Evolutionary conservation across 2,329 filamentous ascomycete genomes (phyloP).

Genomic region (Bipolaris bicolor): DNA sequence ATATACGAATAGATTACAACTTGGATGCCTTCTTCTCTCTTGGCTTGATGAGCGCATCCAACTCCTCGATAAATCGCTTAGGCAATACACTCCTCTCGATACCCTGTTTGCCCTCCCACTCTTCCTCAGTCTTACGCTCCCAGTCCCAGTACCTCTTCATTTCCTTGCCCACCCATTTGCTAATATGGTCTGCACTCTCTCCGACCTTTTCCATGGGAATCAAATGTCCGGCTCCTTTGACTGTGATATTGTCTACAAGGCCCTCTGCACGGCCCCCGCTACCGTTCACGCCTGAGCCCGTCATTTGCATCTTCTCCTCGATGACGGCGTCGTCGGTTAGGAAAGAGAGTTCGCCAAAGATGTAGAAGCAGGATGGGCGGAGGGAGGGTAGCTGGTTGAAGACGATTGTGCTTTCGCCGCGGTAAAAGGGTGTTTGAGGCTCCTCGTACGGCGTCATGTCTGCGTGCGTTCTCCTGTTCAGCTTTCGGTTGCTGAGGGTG

Average conservation of each 20-base stretch:
- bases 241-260: constrained; percentile 68
- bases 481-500: constrained; percentile 33
- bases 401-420: constrained; percentile 65
- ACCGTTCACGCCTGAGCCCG: constrained; percentile 70
- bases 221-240: constrained; percentile 75
- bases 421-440: constrained; percentile 65
- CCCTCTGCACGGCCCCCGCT: constrained; percentile 69
- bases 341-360: constrained; percentile 62
- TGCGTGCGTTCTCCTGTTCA: constrained; percentile 52
- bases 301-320: constrained; percentile 66
- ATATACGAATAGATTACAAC: constrained; percentile 8
- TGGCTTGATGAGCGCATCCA: constrained; percentile 28
- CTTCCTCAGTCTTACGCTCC: constrained; percentile 39
- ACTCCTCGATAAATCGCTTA: constrained; percentile 39
- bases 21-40: constrained; percentile 32
- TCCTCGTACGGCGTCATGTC: constrained; percentile 47
- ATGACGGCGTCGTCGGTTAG: constrained; percentile 61
- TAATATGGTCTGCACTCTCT: constrained; percentile 65
- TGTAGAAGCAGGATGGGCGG: constrained; percentile 70
- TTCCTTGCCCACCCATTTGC: constrained; percentile 49
- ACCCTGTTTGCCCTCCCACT: constrained; percentile 41
- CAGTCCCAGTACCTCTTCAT: constrained; percentile 47
- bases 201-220: constrained; percentile 80
- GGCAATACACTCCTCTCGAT: constrained; percentile 37
- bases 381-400: constrained; percentile 65